Percentiles rank a stretch among this genome's conserved stretches.
These are phyloP conservation scores for Botryotinia narcissicola DNA, from an alignment of 2,329 filamentous ascomycete species.

Conservation along the genomic window DNA sequence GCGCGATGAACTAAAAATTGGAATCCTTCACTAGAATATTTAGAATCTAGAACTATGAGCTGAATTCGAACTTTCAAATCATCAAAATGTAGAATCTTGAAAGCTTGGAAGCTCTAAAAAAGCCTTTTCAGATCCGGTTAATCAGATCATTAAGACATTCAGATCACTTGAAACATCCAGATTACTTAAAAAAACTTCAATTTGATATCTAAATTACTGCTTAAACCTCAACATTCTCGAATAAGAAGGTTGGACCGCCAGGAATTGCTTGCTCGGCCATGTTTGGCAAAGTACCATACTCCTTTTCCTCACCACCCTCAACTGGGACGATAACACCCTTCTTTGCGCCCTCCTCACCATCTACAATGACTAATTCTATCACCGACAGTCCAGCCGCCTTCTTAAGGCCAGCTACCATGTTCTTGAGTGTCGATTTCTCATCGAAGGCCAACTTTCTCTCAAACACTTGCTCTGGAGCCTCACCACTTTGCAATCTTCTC, in stretches of 20 bases:
- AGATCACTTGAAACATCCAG: background rate
- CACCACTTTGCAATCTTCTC: conserved; percentile 72
- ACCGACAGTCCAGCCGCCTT: conserved; percentile 68
- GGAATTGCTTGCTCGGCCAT: conserved; percentile 75
- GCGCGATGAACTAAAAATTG: background rate
- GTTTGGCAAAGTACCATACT: conserved; percentile 54
- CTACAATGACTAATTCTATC: conserved; percentile 70
- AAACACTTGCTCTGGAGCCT: conserved; percentile 67
- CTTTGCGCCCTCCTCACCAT: conserved; percentile 67
- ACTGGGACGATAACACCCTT: conserved; percentile 51
- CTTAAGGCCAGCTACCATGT: conserved; percentile 79
- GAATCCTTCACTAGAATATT: background rate
- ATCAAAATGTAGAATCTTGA: background rate
- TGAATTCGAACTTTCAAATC: background rate
- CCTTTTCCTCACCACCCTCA: conserved; percentile 59
- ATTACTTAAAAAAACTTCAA: background rate
- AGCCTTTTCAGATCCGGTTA: background rate
- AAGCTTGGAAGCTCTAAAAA: background rate
- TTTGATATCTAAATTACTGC: background rate
- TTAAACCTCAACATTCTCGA: conserved; percentile 66
- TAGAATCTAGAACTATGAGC: background rate
- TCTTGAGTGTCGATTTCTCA: conserved; percentile 69
- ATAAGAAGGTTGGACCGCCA: conserved; percentile 76
- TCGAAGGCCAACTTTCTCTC: conserved; percentile 84
- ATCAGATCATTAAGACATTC: background rate